A percentile compares a stretch with the other conserved stretches of the same genome.
Conservation (phyloP, 208 protist genomes). For the Strigomonas galati region DNA sequence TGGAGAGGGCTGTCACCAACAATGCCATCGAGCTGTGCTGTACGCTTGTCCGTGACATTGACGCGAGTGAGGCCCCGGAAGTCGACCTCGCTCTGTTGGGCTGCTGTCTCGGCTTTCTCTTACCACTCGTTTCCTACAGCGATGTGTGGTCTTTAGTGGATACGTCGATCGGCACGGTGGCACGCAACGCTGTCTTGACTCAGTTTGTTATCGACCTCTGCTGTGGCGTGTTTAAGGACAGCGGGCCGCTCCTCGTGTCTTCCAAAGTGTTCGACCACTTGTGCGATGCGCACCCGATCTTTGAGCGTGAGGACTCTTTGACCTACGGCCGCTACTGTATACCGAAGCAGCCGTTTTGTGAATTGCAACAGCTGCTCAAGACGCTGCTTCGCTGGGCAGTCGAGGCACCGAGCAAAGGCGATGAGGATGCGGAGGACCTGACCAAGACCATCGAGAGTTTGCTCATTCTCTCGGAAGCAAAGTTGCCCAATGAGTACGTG, state of each 20-base stretch:
- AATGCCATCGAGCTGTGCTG: conserved; percentile 66
- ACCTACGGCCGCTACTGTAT: conserved; percentile 32
- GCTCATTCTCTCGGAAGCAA: conserved; percentile 28
- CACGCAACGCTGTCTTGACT: conserved; percentile 15
- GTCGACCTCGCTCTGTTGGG: conserved; percentile 50
- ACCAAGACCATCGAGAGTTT: conserved; percentile 26
- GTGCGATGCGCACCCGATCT: conserved; percentile 5
- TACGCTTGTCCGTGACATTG: conserved; percentile 36
- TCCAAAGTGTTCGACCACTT: conserved; percentile 16
- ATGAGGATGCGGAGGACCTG: conserved; percentile 20
- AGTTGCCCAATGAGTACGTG: conserved; percentile 27
- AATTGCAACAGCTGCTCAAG: conserved; percentile 44
- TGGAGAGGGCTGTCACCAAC: conserved; percentile 31
- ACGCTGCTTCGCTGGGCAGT: conserved; percentile 33
- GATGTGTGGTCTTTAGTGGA: conserved; percentile 63
- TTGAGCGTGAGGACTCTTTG: conserved; percentile 12
- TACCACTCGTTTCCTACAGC: conserved; percentile 54
- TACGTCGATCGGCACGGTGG: conserved; percentile 28
- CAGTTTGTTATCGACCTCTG: conserved; percentile 60
- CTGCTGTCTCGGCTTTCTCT: conserved; percentile 44
- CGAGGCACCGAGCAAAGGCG: conserved; percentile 13
- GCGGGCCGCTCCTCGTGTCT: conserved; percentile 20
- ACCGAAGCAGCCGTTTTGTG: conserved; percentile 29
- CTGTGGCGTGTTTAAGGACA: conserved; percentile 36
- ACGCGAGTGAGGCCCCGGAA: conserved; percentile 17